Evolutionary conservation across 2,329 filamentous ascomycete genomes (phyloP).

Genomic region (Mycogone perniciosa): DNA sequence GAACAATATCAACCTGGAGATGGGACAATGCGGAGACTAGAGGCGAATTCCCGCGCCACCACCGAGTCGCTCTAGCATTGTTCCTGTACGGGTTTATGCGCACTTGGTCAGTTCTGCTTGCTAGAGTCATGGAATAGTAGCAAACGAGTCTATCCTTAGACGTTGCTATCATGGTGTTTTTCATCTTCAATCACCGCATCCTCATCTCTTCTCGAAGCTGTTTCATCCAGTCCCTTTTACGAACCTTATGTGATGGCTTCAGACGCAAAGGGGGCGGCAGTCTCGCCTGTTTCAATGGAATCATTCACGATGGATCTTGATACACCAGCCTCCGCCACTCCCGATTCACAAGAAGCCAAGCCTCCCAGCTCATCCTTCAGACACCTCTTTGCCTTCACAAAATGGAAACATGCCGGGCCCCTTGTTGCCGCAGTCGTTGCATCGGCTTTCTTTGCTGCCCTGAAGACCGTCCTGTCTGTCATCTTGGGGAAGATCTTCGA

Average conservation of each 20-base stretch:
- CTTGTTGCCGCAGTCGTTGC: constrained; percentile 49
- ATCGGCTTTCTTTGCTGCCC: constrained; percentile 53
- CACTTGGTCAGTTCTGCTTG: background rate
- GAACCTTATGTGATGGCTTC: constrained; percentile 2
- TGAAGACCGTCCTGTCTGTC: constrained; percentile 60
- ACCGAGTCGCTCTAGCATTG: constrained; percentile 1
- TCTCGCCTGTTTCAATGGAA: background rate
- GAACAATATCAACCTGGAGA: constrained; percentile 12
- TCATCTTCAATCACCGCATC: background rate
- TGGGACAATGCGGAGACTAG: constrained; percentile 3
- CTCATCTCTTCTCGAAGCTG: background rate
- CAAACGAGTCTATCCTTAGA: background rate
- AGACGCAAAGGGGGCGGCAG: background rate
- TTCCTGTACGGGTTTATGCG: constrained; percentile 2
- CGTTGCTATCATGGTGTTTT: background rate
- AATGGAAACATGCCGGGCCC: constrained; percentile 48
- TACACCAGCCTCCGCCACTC: background rate
- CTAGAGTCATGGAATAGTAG: background rate
- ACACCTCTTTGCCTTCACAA: constrained; percentile 67
- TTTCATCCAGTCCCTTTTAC: background rate
- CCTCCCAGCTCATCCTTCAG: constrained; percentile 25
- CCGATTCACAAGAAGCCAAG: background rate
- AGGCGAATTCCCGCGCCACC: background rate
- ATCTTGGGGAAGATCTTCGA: constrained; percentile 72
- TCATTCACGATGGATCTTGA: background rate